Evolutionary conservation across 352 stramenopile species (phyloP).

Genomic region (Globisporangium solare): DNA sequence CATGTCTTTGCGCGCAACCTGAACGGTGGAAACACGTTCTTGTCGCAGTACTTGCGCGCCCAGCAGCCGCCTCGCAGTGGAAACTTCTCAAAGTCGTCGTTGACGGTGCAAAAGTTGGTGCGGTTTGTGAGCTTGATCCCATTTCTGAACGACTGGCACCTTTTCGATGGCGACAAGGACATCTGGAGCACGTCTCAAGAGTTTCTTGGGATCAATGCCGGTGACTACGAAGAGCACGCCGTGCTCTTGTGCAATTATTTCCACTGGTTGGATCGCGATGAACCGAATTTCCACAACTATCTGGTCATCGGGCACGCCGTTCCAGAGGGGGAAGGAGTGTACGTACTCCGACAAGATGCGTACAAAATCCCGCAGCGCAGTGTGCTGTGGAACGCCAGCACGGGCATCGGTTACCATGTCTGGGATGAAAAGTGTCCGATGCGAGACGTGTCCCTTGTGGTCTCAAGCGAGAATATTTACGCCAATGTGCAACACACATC

Average conservation of each 20-base stretch:
- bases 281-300: conserved; percentile 44
- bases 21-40: conserved; percentile 54
- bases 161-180: conserved; percentile 75
- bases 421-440: conserved; percentile 82
- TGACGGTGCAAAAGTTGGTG: conserved; percentile 35
- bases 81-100: conserved; percentile 9
- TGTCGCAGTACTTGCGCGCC: conserved; percentile 65
- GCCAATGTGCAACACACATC: conserved; percentile 77
- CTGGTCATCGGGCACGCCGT: conserved; percentile 84
- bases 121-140: conserved; percentile 92
- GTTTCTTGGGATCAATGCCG: conserved; percentile 85
- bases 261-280: conserved; percentile 71
- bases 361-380: conserved; percentile 41
- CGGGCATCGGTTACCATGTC: conserved; percentile 67
- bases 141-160: conserved; percentile 89
- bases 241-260: conserved; percentile 91
- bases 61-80: conserved; percentile 47
- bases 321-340: conserved; percentile 86
- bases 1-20: conserved; percentile 78
- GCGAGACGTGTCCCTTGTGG: conserved; percentile 78
- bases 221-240: conserved; percentile 89
- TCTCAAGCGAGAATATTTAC: conserved; percentile 88
- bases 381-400: conserved; percentile 89
- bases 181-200: conserved; percentile 90
- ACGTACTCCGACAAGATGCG: conserved; percentile 66